phyloP scores from a whole-genome alignment of 495 filamentous ascomycete genomes.

The Hyphodiscus hymeniophilus region DNA sequence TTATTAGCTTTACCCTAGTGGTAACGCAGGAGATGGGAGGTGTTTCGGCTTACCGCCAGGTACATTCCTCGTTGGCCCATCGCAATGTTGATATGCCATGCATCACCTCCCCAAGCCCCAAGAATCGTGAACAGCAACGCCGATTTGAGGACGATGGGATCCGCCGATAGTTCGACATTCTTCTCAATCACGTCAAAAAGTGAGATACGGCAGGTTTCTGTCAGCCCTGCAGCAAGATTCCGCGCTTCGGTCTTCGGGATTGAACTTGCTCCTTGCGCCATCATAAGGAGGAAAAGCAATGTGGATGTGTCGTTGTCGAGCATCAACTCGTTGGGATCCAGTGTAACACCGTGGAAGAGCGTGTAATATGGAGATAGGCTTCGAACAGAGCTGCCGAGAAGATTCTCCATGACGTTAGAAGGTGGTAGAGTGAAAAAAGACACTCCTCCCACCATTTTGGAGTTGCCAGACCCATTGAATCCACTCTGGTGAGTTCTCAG shows the following conservation, averaged over 20 bases:
- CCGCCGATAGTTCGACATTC: conserved; percentile 50
- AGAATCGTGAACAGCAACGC: conserved; percentile 53
- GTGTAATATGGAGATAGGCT: conserved; percentile 51
- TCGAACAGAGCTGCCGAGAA: conserved; percentile 50
- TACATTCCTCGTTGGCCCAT: conserved; percentile 65
- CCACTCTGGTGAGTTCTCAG: conserved; percentile 48
- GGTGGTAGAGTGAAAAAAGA: conserved; percentile 52
- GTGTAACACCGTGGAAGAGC: conserved; percentile 37
- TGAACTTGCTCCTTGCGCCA: conserved; percentile 52
- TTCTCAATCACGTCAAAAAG: conserved; percentile 59
- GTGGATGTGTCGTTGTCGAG: conserved; percentile 48
- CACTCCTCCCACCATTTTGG: conserved; percentile 29
- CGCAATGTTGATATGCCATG: conserved; percentile 63
- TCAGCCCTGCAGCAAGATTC: conserved; percentile 51
- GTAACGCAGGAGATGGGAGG: not conserved
- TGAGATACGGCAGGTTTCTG: conserved; percentile 57
- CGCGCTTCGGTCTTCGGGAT: conserved; percentile 49
- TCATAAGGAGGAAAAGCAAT: conserved; percentile 54
- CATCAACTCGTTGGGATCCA: conserved; percentile 54
- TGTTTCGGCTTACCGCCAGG: conserved; percentile 39
- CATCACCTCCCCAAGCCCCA: conserved; percentile 59
- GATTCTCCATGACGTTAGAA: conserved; percentile 49
- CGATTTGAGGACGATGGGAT: conserved; percentile 48
- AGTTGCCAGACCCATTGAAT: conserved; percentile 21
- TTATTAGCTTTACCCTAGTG: not conserved